Percentiles rank a stretch among this genome's conserved stretches.
Conservation (phyloP, 331 rosid genomes). For the Cydonia oblonga region DNA sequence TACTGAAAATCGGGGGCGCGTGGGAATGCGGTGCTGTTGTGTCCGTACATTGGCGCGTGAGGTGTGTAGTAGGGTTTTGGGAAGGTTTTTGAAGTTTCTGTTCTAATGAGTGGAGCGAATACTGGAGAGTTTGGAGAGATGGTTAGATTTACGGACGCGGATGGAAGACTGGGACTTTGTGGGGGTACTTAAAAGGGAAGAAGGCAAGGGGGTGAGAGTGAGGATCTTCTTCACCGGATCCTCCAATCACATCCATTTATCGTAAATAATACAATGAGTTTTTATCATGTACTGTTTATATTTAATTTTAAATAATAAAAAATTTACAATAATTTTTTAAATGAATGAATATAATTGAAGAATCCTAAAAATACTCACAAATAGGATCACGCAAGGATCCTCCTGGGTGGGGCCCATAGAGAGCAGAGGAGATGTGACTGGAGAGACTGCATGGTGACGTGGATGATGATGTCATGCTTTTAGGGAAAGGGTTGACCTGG, state of each 20-base stretch:
- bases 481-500: conserved; percentile 38
- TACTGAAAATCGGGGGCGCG: conserved; percentile 30
- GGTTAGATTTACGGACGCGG: not conserved
- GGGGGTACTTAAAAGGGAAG: conserved; percentile 22
- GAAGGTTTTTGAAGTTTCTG: not conserved
- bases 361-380: fast-evolving
- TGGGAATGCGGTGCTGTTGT: conserved; percentile 19
- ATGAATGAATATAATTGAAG: fast-evolving
- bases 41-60: conserved; percentile 36
- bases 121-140: not conserved
- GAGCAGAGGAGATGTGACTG: not conserved
- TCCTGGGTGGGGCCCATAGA: not conserved
- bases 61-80: not conserved
- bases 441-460: conserved; percentile 32
- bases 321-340: fast-evolving
- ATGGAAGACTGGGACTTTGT: conserved; percentile 1
- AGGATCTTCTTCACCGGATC: too few species aligned
- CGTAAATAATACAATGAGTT: fast-evolving
- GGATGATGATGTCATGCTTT: conserved; percentile 37
- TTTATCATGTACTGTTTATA: too few species aligned
- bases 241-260: fast-evolving
- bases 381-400: too few species aligned
- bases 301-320: too few species aligned
- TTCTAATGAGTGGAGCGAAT: not conserved
- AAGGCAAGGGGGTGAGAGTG: too few species aligned